Conservation (phyloP, 2,329 filamentous ascomycete genomes). For the Knufia fluminis region DNA sequence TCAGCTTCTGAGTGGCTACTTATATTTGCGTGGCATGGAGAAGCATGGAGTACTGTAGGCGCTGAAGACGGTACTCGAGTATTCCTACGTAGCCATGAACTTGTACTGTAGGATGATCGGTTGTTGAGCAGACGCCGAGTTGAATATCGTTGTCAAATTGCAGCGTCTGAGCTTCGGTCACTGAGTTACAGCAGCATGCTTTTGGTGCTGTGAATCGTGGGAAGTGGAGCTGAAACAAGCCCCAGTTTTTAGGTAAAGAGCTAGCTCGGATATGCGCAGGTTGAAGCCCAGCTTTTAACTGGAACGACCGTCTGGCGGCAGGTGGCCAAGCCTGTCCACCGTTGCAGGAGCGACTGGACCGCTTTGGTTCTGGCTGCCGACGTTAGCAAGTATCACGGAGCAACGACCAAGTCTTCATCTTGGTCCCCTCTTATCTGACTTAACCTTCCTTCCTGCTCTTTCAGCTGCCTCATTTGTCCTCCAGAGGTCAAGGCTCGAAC, state of each 20-base stretch:
- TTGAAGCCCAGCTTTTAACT: background rate
- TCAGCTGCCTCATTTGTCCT: slow-evolving; percentile 7
- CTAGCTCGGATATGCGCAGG: background rate
- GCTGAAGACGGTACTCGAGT: background rate
- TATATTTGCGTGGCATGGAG: background rate
- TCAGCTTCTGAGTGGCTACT: slow-evolving; percentile 4
- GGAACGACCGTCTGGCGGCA: too few relatives aligned
- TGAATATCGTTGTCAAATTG: slow-evolving; percentile 2
- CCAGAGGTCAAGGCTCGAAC: slow-evolving; percentile 11
- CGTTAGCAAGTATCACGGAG: slow-evolving; percentile 10
- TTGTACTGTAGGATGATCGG: too few relatives aligned
- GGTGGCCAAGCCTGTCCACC: background rate
- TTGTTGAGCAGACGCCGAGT: background rate
- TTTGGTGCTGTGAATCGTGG: background rate
- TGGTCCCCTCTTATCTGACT: slow-evolving; percentile 8
- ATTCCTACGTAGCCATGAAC: too few relatives aligned
- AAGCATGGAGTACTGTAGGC: background rate
- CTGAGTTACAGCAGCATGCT: background rate
- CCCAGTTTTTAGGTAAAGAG: background rate
- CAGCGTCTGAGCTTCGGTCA: slow-evolving; percentile 1
- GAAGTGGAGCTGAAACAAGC: background rate
- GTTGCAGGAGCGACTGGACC: background rate
- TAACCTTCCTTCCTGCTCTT: slow-evolving; percentile 7
- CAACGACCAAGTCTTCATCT: slow-evolving; percentile 8
- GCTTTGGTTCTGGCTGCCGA: background rate